Conservation (phyloP, 768 basidiomycete species). For the Leccinum obscurum region DNA sequence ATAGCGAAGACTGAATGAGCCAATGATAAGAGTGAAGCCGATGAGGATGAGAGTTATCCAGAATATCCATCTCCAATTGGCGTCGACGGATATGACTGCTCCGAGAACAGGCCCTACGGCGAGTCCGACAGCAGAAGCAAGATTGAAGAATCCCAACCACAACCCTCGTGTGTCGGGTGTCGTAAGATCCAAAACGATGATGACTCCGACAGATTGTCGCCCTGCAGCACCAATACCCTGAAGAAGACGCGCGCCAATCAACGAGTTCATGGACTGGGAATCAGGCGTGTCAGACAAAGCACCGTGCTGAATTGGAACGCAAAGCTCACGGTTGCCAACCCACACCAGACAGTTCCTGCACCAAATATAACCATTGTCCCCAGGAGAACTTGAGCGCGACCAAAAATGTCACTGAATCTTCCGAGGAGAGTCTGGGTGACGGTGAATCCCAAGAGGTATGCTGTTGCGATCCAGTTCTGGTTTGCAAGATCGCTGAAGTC, state of each 20-base stretch:
- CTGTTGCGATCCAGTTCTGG: slow-evolving; percentile 38
- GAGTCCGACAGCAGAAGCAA: slow-evolving; percentile 42
- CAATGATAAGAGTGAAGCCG: slow-evolving; percentile 28
- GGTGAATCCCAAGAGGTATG: slow-evolving; percentile 37
- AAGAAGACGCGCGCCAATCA: slow-evolving; percentile 34
- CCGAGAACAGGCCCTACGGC: slow-evolving; percentile 49
- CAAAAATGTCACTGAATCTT: slow-evolving; percentile 37
- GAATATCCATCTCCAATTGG: slow-evolving; percentile 48
- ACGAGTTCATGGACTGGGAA: slow-evolving; percentile 35
- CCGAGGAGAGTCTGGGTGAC: slow-evolving; percentile 38
- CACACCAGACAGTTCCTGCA: slow-evolving; percentile 36
- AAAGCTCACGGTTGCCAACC: slow-evolving; percentile 29
- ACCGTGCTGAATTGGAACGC: background rate
- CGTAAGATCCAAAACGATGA: slow-evolving; percentile 38
- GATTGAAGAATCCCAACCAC: slow-evolving; percentile 38
- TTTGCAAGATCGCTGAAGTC: slow-evolving; percentile 31
- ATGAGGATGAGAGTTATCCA: slow-evolving; percentile 42
- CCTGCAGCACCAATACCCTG: slow-evolving; percentile 41
- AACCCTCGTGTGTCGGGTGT: slow-evolving; percentile 36
- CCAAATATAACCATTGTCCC: slow-evolving; percentile 37
- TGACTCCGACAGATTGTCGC: slow-evolving; percentile 37
- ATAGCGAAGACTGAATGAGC: slow-evolving; percentile 30
- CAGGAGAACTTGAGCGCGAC: slow-evolving; percentile 35
- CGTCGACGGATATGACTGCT: slow-evolving; percentile 44
- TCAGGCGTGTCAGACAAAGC: slow-evolving; percentile 10